Evolutionary conservation across 2,329 filamentous ascomycete genomes (phyloP).

Genomic region (Sporothrix mexicana): DNA sequence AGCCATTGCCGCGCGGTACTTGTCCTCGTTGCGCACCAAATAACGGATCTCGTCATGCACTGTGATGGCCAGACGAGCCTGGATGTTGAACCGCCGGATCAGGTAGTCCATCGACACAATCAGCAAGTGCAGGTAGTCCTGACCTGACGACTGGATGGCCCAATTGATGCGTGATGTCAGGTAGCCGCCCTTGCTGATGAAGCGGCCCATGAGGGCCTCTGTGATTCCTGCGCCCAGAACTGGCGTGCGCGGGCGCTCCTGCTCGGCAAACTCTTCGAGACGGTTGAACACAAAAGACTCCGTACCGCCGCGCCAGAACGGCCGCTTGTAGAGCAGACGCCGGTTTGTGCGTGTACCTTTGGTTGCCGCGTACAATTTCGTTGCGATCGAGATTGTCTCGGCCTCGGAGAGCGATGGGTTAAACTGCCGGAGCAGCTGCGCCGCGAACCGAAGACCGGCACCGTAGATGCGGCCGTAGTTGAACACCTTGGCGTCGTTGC

Average conservation of each 20-base stretch:
- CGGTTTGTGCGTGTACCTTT: slow-evolving; percentile 86
- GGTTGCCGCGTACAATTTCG: slow-evolving; percentile 82
- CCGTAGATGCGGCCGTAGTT: slow-evolving; percentile 99
- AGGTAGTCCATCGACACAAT: slow-evolving; percentile 96
- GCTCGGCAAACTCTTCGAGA: slow-evolving; percentile 95
- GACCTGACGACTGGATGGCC: slow-evolving; percentile 97
- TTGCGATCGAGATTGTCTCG: slow-evolving; percentile 76
- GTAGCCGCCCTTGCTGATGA: slow-evolving; percentile 86
- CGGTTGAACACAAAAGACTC: slow-evolving; percentile 99
- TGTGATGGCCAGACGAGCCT: slow-evolving; percentile 86
- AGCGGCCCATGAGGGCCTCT: slow-evolving; percentile 87
- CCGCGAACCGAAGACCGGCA: slow-evolving; percentile 92
- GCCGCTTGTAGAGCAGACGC: slow-evolving; percentile 70
- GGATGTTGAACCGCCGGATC: slow-evolving; percentile 79
- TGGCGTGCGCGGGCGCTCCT: slow-evolving; percentile 86
- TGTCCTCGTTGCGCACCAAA: slow-evolving; percentile 81
- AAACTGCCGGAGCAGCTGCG: slow-evolving; percentile 88
- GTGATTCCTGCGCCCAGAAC: slow-evolving; percentile 95
- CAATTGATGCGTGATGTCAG: slow-evolving; percentile 98
- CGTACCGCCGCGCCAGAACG: slow-evolving; percentile 95
- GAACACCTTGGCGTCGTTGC: slow-evolving; percentile 96
- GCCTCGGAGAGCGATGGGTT: slow-evolving; percentile 82
- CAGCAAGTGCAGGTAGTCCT: slow-evolving; percentile 94
- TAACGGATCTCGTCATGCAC: slow-evolving; percentile 99
- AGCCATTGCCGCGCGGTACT: slow-evolving; percentile 88